A percentile compares a stretch with the other conserved stretches of the same genome.
Evolutionary conservation across 495 filamentous ascomycete species (phyloP).

Genomic region (Letharia columbiana): DNA sequence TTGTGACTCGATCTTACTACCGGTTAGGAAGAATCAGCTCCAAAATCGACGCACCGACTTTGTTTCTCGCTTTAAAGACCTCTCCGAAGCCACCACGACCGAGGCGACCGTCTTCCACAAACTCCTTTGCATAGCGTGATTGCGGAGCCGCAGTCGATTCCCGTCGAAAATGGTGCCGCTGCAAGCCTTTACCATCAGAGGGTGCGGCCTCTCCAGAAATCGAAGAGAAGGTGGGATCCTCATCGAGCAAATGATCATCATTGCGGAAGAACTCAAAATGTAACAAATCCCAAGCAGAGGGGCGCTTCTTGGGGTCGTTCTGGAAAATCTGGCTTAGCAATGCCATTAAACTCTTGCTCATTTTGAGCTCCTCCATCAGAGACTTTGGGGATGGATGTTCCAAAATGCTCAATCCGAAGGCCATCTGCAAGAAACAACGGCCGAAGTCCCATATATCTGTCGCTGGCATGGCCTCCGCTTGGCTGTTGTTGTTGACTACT

Average conservation of each 20-base stretch:
- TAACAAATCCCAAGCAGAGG: constrained; percentile 80
- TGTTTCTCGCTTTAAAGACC: constrained; percentile 93
- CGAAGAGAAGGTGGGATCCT: background rate
- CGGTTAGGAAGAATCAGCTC: background rate
- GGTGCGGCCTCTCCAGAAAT: background rate
- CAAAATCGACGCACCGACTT: constrained; percentile 37
- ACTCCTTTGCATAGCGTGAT: constrained; percentile 79
- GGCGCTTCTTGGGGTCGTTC: constrained; percentile 69
- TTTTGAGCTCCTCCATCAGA: constrained; percentile 51
- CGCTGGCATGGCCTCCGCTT: constrained; percentile 48
- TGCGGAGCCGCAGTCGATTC: constrained; percentile 41
- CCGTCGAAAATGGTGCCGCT: constrained; percentile 36
- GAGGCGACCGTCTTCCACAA: constrained; percentile 76
- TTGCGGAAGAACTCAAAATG: constrained; percentile 78
- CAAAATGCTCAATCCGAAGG: constrained; percentile 72
- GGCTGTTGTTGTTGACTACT: constrained; percentile 48
- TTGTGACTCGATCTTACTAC: background rate
- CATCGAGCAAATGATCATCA: constrained; percentile 38
- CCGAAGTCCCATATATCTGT: constrained; percentile 94
- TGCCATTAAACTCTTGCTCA: constrained; percentile 69
- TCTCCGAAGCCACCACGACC: constrained; percentile 94
- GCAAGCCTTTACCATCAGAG: constrained; percentile 26
- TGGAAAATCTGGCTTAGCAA: constrained; percentile 76
- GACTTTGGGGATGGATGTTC: constrained; percentile 71
- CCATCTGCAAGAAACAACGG: constrained; percentile 82